Percentiles rank a stretch among this genome's conserved stretches.
Evolutionary conservation across 2,329 filamentous ascomycete species (phyloP).

Genomic region (Stagonosporopsis rhizophila): DNA sequence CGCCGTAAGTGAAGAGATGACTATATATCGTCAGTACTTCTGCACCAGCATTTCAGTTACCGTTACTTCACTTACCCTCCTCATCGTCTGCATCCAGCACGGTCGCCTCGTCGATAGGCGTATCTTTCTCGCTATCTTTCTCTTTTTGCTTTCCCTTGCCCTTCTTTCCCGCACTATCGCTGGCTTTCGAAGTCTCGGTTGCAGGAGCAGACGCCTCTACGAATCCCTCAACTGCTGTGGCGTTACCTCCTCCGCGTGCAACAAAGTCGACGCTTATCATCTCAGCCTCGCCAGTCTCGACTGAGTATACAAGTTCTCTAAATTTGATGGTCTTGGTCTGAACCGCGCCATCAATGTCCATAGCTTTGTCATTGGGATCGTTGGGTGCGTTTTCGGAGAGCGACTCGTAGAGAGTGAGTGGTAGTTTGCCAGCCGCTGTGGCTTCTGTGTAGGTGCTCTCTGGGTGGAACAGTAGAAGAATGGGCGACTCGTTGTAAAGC

Average conservation of each 20-base stretch:
- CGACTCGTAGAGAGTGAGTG: constrained; percentile 89
- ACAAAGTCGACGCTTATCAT: constrained; percentile 98
- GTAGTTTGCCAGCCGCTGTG: constrained; percentile 77
- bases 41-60: too few species aligned
- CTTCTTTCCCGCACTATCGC: constrained; percentile 55
- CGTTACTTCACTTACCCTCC: constrained; percentile 60
- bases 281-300: constrained; percentile 94
- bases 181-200: constrained; percentile 37
- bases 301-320: constrained; percentile 80
- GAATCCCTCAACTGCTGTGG: constrained; percentile 62
- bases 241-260: constrained; percentile 82
- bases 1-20: constrained; percentile 74
- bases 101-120: constrained; percentile 42
- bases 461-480: constrained; percentile 88
- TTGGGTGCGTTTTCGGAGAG: constrained; percentile 50
- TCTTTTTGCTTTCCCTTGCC: constrained; percentile 62
- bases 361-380: constrained; percentile 49
- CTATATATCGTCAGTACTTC: constrained; percentile 40
- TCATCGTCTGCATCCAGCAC: constrained; percentile 67
- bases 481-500: constrained; percentile 80
- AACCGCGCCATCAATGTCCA: constrained; percentile 70
- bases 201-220: constrained; percentile 25
- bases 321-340: constrained; percentile 68
- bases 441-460: constrained; percentile 59
- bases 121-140: constrained; percentile 45